Base-by-base conservation (phyloP, 371 early-diverging fungal genomes). In the Mortierella sp. region DNA sequence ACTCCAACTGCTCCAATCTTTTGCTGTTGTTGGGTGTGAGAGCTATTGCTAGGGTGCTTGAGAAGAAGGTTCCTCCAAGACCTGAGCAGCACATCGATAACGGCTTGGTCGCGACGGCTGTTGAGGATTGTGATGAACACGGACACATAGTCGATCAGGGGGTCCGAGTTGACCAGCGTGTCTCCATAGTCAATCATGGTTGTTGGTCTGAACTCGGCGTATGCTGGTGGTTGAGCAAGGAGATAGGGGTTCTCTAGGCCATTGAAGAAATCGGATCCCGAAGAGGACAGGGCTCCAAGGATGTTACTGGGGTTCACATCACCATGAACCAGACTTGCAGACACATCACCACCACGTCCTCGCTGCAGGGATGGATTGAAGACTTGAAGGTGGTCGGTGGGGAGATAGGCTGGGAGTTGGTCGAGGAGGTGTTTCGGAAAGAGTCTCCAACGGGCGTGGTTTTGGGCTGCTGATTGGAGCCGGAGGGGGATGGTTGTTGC, bases 161-260 rank as follows among this genome's bases (percentile, higher is more conserved):
- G 86, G 53, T 86, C 86, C 11, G 82, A 55, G 8, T 28, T 1
- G 26, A 81, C 69, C 24, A 71, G 53, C 1, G 75, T 79, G 26
- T 86, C 86, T 3, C 86, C 86, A 77, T 64, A 86, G 46, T 86
- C 82, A 40, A 86, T 81, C 46, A 86, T 46, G 13, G 75, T 67
- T 3, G 72, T 73, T 21, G 82, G 86, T 14, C 24, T 71, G 69
- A 85, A 85, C 5, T 34, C 34, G 14, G 37, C 8, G 1, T 21
- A 26, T 26, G 37, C 24, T 34, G 26, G 31, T 24, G 40, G n/a
- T 24, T 14, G 40, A 50, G 31, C 19, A 31, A 11, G 3, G 5
- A 37, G 2, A 19, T 67, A 3, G 37, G 51, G 37, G 73, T 31
- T 10, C 9, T 37, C 21, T 37, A 10, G 73, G 5, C 16, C 14